These are phyloP conservation scores for Buddleja alternifolia DNA, from an alignment of 257 asterid genomes.

Conservation along the genomic window DNA sequence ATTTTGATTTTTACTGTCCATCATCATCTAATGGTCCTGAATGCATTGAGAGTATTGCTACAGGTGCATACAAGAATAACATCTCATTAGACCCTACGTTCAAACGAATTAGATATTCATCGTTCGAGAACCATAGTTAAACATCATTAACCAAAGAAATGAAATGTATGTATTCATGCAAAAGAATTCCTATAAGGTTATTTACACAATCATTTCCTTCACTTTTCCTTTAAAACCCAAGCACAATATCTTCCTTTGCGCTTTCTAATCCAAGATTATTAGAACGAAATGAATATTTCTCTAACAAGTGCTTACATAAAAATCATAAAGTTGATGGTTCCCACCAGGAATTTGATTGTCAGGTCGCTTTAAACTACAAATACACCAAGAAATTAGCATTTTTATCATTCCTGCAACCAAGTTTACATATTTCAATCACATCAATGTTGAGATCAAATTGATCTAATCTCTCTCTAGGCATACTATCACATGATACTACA, in stretches of 20 bases:
- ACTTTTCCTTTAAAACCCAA: not conserved
- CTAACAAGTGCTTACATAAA: not conserved
- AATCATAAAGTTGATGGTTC: too few species aligned
- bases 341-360: too few species aligned
- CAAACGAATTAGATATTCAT: too few species aligned
- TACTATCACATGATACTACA: constrained; percentile 6
- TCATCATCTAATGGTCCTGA: too few species aligned
- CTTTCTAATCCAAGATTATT: not conserved
- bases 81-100: too few species aligned
- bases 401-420: constrained; percentile 9
- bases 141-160: too few species aligned
- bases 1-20: too few species aligned
- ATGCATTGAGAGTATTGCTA: too few species aligned
- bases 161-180: not conserved
- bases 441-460: constrained; percentile 19
- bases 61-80: too few species aligned
- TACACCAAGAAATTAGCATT: constrained; percentile 10
- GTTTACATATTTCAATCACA: constrained; percentile 21
- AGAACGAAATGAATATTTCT: not conserved
- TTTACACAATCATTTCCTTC: not conserved
- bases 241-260: not conserved
- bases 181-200: not conserved
- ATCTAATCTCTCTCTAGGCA: constrained; percentile 16
- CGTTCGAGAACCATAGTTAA: too few species aligned
- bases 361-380: not conserved